Percentiles rank a stretch among this genome's conserved stretches.
Evolutionary conservation across 306 rosid species (phyloP).

Genomic region (Castanea crenata): DNA sequence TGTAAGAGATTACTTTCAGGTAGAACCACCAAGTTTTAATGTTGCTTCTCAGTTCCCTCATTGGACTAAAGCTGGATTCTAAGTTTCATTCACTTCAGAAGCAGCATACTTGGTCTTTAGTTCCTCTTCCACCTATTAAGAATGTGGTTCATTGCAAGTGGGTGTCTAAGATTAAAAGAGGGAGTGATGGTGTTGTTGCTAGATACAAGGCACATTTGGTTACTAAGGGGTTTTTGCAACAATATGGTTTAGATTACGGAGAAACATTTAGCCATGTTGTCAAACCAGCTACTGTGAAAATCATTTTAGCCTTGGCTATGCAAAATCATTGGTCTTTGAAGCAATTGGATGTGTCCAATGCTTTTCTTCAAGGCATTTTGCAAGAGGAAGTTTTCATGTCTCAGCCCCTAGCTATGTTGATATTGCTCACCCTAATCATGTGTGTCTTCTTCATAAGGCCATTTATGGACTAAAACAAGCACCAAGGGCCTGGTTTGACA

Average conservation of each 20-base stretch:
- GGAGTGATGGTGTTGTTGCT: neutral
- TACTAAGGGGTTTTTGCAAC: neutral
- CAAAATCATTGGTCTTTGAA: neutral
- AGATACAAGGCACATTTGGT: neutral
- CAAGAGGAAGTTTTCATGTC: neutral
- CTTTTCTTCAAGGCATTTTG: neutral
- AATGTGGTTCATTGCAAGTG: neutral
- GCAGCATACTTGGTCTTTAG: no score
- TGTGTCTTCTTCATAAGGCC: no score
- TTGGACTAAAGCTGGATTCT: no score
- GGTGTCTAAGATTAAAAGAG: neutral
- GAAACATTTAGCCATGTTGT: neutral
- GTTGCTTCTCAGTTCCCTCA: no score
- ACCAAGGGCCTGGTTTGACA: no score
- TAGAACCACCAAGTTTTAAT: no score
- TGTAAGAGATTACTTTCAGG: no score
- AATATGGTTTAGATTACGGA: neutral
- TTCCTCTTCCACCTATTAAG: no score
- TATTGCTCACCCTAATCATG: no score
- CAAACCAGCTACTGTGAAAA: neutral
- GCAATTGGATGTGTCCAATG: neutral
- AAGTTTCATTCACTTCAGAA: no score
- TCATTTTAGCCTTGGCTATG: neutral
- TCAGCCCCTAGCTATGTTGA: neutral
- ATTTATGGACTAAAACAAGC: no score